Base-by-base conservation (phyloP, 139 green algal genomes). In the Diplosphaera chodatii region DNA sequence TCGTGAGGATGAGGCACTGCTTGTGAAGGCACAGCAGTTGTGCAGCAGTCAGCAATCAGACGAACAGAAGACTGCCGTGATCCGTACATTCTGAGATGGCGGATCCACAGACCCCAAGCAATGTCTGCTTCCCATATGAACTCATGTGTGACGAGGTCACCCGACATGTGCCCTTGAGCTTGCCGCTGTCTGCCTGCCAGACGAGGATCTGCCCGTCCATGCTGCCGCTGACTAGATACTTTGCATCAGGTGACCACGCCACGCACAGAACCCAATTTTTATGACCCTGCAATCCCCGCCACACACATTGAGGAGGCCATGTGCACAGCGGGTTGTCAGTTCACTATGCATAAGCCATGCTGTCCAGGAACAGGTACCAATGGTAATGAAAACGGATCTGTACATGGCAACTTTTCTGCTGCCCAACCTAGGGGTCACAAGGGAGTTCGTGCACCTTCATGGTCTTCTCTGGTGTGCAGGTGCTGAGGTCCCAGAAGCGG, bases 401-500 rank as follows among this genome's bases (percentile, higher is more conserved):
- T n/a, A n/a, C n/a, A n/a, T 63, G 32, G 41, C n/a, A 40, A 28
- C 48, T 5, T 32, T 13, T 32, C 22, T n/a, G n/a, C n/a, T n/a
- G n/a, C n/a, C n/a, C n/a, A n/a, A n/a, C n/a, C n/a, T n/a, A n/a
- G n/a, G n/a, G n/a, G n/a, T n/a, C n/a, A n/a, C 37, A 48, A 10
- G 6, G 10, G 8, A 48, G 37, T 21, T 18, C 1, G 6, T 73
- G 0, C 59, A 89, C 87, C 80, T 93, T 90, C 75, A 86, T 89
- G n/a, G 90, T 90, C 32, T 89, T 67, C 37, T 80, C 67, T 4
- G 93, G 91, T 56, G 82, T 85, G 78, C 98, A 87, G 37, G 92
- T 98, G 76, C 83, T 80, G 15, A 98, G 80, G 81, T 98, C 88
- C 95, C 95, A 99, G 6, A 98, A 78, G 4, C 95, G 78, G 41